Evolutionary conservation across 176 grass and related monocot genomes (phyloP), one percentile per base, ranked within the genome.

Genomic region (Calamus simplicifolius): DNA sequence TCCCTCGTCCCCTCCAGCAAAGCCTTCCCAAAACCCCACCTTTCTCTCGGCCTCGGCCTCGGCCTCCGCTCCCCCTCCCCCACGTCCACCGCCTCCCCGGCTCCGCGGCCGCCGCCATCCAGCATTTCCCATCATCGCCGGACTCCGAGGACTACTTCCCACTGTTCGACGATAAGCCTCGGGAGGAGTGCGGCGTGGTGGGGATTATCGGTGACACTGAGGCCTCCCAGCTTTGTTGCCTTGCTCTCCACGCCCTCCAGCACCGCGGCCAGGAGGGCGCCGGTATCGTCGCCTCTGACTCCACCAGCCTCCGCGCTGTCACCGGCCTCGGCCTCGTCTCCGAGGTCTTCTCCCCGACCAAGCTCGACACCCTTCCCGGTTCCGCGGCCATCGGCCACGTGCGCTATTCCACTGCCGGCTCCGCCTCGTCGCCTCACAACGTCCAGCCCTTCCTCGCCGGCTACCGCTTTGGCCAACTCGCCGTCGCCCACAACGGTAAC

Each of bases 121-220:
- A 69, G 61, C 77, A 63, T 6, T 81, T 85, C 56, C 50, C 59
- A 65, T 52, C 0, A 62, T 85, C 2, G 63, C 63, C 14, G 74
- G 35, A 43, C 35, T 7, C 10, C 35, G 35, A 43, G 35, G 35
- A 43, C 35, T 12, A 3, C 35, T 43, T 43, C 10, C 35, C 1
- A 13, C 35, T 43, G 35, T 43, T 43, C 35, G 35, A 80, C 0
- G 93, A 92, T 67, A 86, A 98, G 66, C 93, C 88, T 2, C 88
- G 88, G 25, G 88, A 98, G 77, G 88, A 98, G 88, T 92, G 93
- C 72, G 81, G 93, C 57, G 88, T 98, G 19, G 72, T 98, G 61
- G 84, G 79, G 15, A 79, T 98, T n/a, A 78, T 98, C 16, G 88
- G 93, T 1, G 93, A 98, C 64, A 81, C 79, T 3, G 81, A 92